Evolutionary conservation across 1,284 basidiomycete species (phyloP), one percentile per base, ranked within the genome.

Genomic region (Austroboletus novae-zelandiae): DNA sequence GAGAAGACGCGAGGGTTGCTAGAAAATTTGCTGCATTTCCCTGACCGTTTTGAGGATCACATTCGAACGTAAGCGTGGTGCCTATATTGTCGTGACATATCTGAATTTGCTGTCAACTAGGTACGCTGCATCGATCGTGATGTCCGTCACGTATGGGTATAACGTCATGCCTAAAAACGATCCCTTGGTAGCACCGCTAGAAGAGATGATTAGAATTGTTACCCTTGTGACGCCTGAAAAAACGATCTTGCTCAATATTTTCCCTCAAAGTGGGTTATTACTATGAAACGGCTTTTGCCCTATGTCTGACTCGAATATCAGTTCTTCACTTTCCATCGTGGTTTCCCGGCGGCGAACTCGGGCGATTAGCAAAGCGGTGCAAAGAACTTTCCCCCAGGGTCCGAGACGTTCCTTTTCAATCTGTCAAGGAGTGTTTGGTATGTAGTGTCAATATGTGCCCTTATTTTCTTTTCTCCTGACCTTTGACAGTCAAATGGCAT

Each of bases 351-450:
- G 57, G 61, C 1, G 51, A 44, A 17, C 58, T 67, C 17, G 55
- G 64, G 23, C 64, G 53, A 27, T 40, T 52, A 18, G 67, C 65
- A 7, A 47, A 48, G 13, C 55, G 60, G 41, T 58, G 62, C 42
- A 59, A 52, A 40, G 51, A 60, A 27, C 40, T 67, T n/a, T 61
- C 60, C 14, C 43, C 59, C n/a, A 51, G 59, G 20, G 56, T 70
- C 43, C 56, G 57, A 40, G 57, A 64, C 11, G 51, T 57, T 11
- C 69, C 72, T 1, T 65, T 71, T 43, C 61, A 67, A 31, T 66
- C 62, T 41, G 69, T 69, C 13, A 67, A 66, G 49, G 56, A 61
- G 27, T 56, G 61, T 14, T 57, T 71, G 57, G 74, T 73, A 51
- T 13, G 47, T 30, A 4, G 5, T 23, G 10, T 23, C 7, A 31